These are phyloP conservation scores for Pleurotus platypus DNA, from an alignment of 768 basidiomycete species.

Conservation along the genomic window DNA sequence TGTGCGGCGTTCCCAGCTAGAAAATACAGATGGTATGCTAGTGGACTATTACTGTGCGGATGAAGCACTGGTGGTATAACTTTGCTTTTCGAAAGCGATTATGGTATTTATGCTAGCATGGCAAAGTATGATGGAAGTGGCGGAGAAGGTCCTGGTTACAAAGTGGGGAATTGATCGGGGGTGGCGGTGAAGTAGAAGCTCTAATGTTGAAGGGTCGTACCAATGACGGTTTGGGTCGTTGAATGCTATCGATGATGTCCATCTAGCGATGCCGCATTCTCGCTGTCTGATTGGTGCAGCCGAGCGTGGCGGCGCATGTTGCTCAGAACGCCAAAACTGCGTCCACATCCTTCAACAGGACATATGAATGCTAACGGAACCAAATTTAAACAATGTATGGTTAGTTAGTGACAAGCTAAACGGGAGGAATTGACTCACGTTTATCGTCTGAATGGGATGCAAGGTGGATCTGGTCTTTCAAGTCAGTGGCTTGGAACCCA, in stretches of 20 bases:
- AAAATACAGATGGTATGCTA: constrained; percentile 5
- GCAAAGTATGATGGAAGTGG: constrained; percentile 8
- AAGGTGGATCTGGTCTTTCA: constrained; percentile 60
- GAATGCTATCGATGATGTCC: constrained; percentile 6
- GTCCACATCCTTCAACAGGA: constrained; percentile 60
- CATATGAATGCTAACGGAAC: constrained; percentile 49
- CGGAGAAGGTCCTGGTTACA: not conserved
- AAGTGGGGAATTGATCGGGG: constrained; percentile 8
- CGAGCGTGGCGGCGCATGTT: constrained; percentile 70
- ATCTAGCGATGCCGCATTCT: constrained; percentile 7
- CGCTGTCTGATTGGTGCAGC: constrained; percentile 8
- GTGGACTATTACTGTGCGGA: not conserved
- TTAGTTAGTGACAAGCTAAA: constrained; percentile 5
- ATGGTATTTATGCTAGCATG: constrained; percentile 7
- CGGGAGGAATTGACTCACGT: constrained; percentile 46
- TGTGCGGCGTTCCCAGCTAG: constrained; percentile 3
- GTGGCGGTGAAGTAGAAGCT: constrained; percentile 7
- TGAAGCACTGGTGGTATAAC: not conserved
- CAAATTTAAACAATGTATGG: not conserved
- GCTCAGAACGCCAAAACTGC: constrained; percentile 64
- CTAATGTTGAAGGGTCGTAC: constrained; percentile 6
- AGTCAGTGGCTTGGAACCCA: constrained; percentile 29
- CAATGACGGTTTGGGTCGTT: not conserved
- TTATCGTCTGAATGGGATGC: constrained; percentile 85
- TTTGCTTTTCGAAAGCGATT: not conserved